Conservation (phyloP, 768 basidiomycete species). For the Leccinum barrowsii region DNA sequence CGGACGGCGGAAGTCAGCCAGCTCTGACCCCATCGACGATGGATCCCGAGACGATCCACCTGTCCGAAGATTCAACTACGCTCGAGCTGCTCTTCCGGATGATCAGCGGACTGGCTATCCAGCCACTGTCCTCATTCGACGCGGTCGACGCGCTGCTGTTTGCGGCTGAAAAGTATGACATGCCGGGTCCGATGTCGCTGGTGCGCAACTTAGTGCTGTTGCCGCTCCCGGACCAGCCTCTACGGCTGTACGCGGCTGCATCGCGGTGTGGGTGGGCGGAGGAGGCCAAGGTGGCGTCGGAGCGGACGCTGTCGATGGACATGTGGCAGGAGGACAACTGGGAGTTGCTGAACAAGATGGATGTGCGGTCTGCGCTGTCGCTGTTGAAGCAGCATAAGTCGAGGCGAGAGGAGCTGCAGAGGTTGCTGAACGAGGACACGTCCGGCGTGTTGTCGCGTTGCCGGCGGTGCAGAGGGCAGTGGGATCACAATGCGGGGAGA, state of each 20-base stretch:
- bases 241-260: constrained; percentile 52
- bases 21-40: constrained; percentile 11
- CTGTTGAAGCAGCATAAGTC: too few species aligned
- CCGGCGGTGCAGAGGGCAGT: too few species aligned
- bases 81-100: constrained; percentile 58
- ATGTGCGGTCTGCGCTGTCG: too few species aligned
- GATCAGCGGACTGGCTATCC: constrained; percentile 56
- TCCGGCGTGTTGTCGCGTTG: too few species aligned
- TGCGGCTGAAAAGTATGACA: constrained; percentile 69
- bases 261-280: constrained; percentile 58
- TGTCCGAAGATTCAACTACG: constrained; percentile 54
- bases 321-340: constrained; percentile 46
- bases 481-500: too few species aligned
- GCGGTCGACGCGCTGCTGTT: constrained; percentile 54
- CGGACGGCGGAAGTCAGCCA: background rate
- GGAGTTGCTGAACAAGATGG: constrained; percentile 42
- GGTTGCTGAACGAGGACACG: too few species aligned
- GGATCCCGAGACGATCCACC: constrained; percentile 40
- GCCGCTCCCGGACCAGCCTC: constrained; percentile 44
- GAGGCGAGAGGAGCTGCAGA: too few species aligned
- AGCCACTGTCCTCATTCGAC: constrained; percentile 48
- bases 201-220: constrained; percentile 53
- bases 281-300: constrained; percentile 52
- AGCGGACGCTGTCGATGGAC: constrained; percentile 51
- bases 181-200: constrained; percentile 60